phyloP scores from a whole-genome alignment of 2,329 filamentous ascomycete species.

The Phialophora macrospora region DNA sequence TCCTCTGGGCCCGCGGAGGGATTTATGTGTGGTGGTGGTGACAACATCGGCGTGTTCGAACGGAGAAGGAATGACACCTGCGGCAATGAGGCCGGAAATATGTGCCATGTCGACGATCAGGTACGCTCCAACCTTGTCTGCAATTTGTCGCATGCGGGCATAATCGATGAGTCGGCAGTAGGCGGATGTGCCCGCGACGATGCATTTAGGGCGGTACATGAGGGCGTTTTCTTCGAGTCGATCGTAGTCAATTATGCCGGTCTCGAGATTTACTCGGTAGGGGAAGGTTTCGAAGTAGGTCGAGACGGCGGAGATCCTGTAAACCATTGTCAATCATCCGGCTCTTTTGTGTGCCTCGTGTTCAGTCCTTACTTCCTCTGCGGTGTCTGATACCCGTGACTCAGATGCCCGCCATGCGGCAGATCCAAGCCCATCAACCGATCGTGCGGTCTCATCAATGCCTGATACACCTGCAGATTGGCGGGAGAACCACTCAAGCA shows the following conservation, averaged over 20 bases:
- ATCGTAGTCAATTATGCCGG: constrained; percentile 97
- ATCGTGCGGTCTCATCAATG: constrained; percentile 92
- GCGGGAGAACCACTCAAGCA: constrained; percentile 78
- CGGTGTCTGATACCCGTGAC: constrained; percentile 96
- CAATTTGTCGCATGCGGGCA: constrained; percentile 91
- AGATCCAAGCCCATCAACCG: constrained; percentile 96
- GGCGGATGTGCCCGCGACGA: constrained; percentile 94
- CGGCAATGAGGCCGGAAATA: constrained; percentile 93
- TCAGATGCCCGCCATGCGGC: constrained; percentile 91
- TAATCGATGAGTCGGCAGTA: constrained; percentile 99
- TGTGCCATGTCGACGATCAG: constrained; percentile 98
- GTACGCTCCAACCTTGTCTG: constrained; percentile 91
- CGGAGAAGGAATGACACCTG: constrained; percentile 88
- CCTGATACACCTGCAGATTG: constrained; percentile 85
- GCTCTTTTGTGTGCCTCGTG: not conserved
- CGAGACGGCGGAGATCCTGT: constrained; percentile 84
- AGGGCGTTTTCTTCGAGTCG: constrained; percentile 85
- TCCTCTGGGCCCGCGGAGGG: constrained; percentile 91
- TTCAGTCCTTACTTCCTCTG: constrained; percentile 68
- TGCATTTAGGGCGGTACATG: constrained; percentile 93
- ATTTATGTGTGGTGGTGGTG: constrained; percentile 99
- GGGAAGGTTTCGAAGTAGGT: constrained; percentile 99
- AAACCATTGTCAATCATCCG: constrained; percentile 5
- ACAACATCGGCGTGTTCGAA: constrained; percentile 94
- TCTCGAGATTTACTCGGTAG: constrained; percentile 77